Evolutionary conservation across 495 filamentous ascomycete species (phyloP).

Genomic region (Cenococcum geophilum): DNA sequence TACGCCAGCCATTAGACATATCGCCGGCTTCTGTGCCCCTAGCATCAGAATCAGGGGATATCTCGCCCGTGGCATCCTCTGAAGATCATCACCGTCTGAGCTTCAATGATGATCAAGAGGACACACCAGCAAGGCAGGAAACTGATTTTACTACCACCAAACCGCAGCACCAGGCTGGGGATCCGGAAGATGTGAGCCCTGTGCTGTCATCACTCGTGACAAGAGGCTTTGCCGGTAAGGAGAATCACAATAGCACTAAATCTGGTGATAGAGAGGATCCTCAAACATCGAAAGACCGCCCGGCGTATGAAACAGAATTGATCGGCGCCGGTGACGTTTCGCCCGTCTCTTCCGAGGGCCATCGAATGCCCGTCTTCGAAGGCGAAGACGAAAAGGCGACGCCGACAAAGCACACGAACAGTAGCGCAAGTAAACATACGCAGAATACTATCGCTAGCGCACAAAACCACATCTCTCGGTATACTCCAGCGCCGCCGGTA

Average conservation of each 20-base stretch:
- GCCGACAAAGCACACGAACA: conserved; percentile 8
- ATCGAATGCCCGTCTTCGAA: neutral
- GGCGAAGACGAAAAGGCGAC: conserved; percentile 15
- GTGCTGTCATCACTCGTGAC: conserved; percentile 6
- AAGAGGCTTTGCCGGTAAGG: neutral
- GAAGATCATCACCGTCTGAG: conserved; percentile 4
- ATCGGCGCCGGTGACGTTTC: conserved; percentile 26
- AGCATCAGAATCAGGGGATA: conserved; percentile 10
- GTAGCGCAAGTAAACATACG: neutral
- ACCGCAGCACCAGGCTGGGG: neutral
- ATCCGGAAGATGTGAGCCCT: conserved; percentile 13
- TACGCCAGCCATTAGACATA: conserved; percentile 6
- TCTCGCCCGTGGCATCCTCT: conserved; percentile 23
- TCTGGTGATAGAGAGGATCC: neutral
- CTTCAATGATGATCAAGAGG: conserved; percentile 10
- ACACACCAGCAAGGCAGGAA: conserved; percentile 4
- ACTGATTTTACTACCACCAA: neutral
- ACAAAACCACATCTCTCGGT: neutral
- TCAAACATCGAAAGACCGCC: neutral
- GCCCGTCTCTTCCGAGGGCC: conserved; percentile 13
- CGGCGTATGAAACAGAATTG: conserved; percentile 18
- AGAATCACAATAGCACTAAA: neutral
- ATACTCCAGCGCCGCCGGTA: neutral
- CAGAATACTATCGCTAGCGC: neutral
- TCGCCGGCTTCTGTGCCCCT: conserved; percentile 3